Conservation (phyloP, 2,329 filamentous ascomycete species). For the Exophiala phaeomuriformis region DNA sequence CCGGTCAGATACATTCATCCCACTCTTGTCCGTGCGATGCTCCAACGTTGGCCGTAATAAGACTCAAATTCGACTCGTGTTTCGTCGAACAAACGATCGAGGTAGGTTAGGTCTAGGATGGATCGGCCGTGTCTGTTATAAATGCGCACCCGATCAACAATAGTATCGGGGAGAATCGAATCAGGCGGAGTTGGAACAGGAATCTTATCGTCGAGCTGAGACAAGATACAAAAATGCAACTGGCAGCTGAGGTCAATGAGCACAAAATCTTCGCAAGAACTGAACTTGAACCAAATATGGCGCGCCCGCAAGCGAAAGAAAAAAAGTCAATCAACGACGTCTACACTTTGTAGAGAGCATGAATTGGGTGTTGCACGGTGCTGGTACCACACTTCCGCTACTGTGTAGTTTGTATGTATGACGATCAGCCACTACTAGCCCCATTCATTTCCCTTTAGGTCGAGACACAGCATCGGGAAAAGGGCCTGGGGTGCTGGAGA, state of each 20-base stretch:
- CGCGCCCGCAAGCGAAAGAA: neutral
- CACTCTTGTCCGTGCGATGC: neutral
- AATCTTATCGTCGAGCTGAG: no score
- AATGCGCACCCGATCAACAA: no score
- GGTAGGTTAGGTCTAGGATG: no score
- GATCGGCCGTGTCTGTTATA: no score
- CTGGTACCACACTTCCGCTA: neutral
- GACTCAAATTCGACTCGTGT: no score
- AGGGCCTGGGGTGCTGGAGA: neutral
- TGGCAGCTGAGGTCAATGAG: neutral
- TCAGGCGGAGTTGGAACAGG: no score
- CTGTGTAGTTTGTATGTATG: neutral
- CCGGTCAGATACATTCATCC: neutral
- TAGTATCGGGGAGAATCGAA: no score
- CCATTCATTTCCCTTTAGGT: no score
- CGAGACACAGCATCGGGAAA: no score
- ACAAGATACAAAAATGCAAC: neutral
- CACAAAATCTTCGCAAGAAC: neutral
- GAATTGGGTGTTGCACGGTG: neutral
- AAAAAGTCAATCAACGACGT: conserved; percentile 19
- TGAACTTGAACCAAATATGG: neutral
- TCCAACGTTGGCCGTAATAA: no score
- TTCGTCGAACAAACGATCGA: no score
- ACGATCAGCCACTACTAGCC: neutral
- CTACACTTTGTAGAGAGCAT: conserved; percentile 13